Conservation (phyloP, 2,329 filamentous ascomycete species). For the Ophiostoma quercus region DNA sequence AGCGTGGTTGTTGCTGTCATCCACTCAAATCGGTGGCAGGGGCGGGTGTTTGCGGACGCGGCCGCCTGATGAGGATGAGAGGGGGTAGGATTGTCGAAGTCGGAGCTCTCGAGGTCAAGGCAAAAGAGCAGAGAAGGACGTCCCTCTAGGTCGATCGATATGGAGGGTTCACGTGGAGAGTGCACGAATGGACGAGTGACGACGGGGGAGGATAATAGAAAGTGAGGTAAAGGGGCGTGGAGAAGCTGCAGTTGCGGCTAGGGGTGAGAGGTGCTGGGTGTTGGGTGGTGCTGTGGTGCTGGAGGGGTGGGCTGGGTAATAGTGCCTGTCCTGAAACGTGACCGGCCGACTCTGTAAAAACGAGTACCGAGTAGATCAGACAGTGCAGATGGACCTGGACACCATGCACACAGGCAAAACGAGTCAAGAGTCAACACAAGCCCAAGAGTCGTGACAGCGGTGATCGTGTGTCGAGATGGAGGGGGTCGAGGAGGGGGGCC, state of each 20-base stretch:
- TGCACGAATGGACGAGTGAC: not conserved
- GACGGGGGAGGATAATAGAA: not conserved
- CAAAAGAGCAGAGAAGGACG: not conserved
- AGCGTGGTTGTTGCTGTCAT: slow-evolving; percentile 19
- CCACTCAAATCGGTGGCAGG: slow-evolving; percentile 10
- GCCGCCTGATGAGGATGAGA: not conserved
- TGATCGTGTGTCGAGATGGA: not conserved
- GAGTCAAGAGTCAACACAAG: not conserved
- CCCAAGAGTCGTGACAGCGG: not conserved
- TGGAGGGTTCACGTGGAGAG: slow-evolving; percentile 6
- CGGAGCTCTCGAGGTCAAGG: not conserved
- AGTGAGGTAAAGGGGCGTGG: slow-evolving; percentile 13
- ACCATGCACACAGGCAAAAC: not conserved
- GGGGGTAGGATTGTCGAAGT: slow-evolving; percentile 1
- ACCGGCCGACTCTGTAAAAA: not conserved
- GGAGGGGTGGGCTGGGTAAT: slow-evolving; percentile 14
- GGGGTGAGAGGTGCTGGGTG: slow-evolving; percentile 7
- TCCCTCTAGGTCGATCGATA: slow-evolving; percentile 13
- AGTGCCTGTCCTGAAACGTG: slow-evolving; percentile 19
- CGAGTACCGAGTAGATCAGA: not conserved
- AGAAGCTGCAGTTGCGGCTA: slow-evolving; percentile 9
- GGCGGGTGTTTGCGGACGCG: slow-evolving; percentile 15
- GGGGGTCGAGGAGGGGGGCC: not conserved
- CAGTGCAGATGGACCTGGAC: not conserved
- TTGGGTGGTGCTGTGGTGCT: not conserved